Base-by-base conservation (phyloP, 768 basidiomycete species). In the Xerocomellus dryophilus region DNA sequence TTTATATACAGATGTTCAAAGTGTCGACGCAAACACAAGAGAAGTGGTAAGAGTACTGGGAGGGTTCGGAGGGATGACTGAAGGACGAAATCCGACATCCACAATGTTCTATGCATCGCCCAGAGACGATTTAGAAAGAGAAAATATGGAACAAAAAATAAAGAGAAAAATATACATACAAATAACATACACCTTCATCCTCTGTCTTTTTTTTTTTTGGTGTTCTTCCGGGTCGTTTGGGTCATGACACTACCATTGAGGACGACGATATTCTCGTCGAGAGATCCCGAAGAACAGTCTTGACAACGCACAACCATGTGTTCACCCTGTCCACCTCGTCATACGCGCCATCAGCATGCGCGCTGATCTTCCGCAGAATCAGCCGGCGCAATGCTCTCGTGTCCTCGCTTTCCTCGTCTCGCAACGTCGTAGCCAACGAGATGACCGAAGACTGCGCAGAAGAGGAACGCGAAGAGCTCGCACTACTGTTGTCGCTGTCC, bases 311-410 rank as follows among this genome's bases (percentile, higher is more conserved):
- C 18, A 88, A 67, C 86, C 87, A 88, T 1, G 69, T 71, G 20
- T 73, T 73, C 32, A 77, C 76, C 57, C 77, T 80, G 54, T 88
- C 85, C 40, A 88, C 73, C 62, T 88, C 84, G 40, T 84, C 83
- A 60, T 80, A 78, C 2, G 83, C 81, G 7, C 80, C 81, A 15
- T 74, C 73, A 48, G 80, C 59, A 43, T 79, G 71, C 53, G 81
- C 78, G 36, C 84, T 81, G 50, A 90, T 79, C 70, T 88, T 88
- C 43, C 84, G 79, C 38, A 82, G 67, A 20, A 89, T 61, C n/a
- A 90, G 66, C 17, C 85, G 76, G 14, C 85, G 84, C 34, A 88
- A 73, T 25, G 77, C 75, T 34, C 80, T 78, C 11, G 76, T 78
- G 55, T 89, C 88, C 44, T 88, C 81, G 51, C 86, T 86, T 57